phyloP scores from a whole-genome alignment of 2,329 filamentous ascomycete species.

The Pezicula neosporulosa region DNA sequence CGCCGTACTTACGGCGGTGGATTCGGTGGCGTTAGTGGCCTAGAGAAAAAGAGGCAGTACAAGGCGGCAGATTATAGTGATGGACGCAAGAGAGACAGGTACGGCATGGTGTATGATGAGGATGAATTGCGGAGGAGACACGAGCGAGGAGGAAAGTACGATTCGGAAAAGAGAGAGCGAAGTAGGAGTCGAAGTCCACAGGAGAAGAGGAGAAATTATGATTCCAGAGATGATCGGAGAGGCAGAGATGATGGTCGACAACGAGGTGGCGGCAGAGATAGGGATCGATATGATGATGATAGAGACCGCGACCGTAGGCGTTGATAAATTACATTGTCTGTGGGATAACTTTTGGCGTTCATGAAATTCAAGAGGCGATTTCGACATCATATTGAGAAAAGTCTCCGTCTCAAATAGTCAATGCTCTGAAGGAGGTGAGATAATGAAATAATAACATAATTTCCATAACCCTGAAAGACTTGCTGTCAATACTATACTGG shows the following conservation, averaged over 20 bases:
- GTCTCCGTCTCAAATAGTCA: no score
- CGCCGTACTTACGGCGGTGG: conserved; percentile 64
- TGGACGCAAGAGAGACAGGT: conserved; percentile 44
- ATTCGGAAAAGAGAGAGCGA: conserved; percentile 21
- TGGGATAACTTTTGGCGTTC: no score
- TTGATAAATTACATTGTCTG: no score
- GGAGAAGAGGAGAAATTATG: conserved; percentile 13
- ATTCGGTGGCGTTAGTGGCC: conserved; percentile 82
- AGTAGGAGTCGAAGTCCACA: conserved; percentile 30
- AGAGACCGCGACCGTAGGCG: conserved; percentile 5
- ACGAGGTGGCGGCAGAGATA: conserved; percentile 13
- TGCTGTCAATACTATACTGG: no score
- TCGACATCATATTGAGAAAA: no score
- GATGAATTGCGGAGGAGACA: conserved; percentile 58
- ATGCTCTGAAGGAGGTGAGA: no score
- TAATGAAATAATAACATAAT: no score
- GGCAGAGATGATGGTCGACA: conserved; percentile 5
- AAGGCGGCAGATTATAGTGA: conserved; percentile 45
- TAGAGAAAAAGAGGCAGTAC: conserved; percentile 92
- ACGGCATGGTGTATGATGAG: conserved; percentile 79
- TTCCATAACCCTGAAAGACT: no score
- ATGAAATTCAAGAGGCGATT: no score
- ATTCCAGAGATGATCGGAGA: conserved; percentile 16
- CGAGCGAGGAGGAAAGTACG: conserved; percentile 32
- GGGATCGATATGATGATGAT: conserved; percentile 16